Conservation (phyloP, 345 rosid species). For the Murraya koenigii region DNA sequence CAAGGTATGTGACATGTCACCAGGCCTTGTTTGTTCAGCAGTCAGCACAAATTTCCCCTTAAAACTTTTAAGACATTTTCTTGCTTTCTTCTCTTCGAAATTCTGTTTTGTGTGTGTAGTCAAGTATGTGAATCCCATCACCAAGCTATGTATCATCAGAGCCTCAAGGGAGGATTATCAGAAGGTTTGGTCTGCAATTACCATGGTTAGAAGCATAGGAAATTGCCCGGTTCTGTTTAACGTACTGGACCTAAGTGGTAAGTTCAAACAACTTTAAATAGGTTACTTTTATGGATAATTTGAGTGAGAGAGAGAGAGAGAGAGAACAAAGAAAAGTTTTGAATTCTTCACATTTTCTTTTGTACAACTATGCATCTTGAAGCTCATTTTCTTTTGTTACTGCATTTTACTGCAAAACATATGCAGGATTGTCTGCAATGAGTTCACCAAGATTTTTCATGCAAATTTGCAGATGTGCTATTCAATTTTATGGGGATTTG, state of each 20-base stretch:
- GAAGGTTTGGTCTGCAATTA: conserved; percentile 75
- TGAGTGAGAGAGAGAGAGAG: not conserved
- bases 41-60: not conserved
- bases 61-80: not conserved
- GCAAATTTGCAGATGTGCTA: not conserved
- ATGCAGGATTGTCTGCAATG: not conserved
- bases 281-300: not conserved
- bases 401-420: not conserved
- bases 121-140: conserved; percentile 70
- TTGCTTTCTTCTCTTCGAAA: not conserved
- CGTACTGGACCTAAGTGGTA: conserved; percentile 67
- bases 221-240: conserved; percentile 66
- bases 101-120: conserved; percentile 32
- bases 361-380: not conserved
- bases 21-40: not conserved
- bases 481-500: not conserved
- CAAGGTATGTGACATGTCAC: conserved; percentile 32
- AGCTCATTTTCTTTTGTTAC: not conserved
- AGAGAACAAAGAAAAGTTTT: no score
- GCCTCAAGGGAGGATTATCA: conserved; percentile 67
- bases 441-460: not conserved
- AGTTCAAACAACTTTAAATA: conserved; percentile 16
- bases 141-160: conserved; percentile 68
- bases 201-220: conserved; percentile 60
- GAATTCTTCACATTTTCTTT: not conserved